Conservation (phyloP, 306 rosid species). For the Cicer bijugum region DNA sequence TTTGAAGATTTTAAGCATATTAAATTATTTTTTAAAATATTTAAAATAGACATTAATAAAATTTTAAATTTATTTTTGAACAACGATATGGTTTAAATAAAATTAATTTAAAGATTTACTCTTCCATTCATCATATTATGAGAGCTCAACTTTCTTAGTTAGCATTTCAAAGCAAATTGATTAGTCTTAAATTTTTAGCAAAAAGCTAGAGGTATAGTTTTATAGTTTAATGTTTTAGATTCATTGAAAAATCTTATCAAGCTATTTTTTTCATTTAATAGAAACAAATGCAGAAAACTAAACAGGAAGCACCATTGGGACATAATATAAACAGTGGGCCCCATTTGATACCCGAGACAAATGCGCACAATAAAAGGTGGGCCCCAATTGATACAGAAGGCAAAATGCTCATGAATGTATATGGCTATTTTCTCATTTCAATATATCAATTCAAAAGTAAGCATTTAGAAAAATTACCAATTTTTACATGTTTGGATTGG, state of each 20-base stretch:
- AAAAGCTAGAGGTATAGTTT: neutral
- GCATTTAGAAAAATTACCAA: too few relatives aligned
- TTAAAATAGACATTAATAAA: neutral
- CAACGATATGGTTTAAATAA: neutral
- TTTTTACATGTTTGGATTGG: too few relatives aligned
- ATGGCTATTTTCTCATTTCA: too few relatives aligned
- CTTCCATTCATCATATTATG: neutral
- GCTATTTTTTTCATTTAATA: neutral
- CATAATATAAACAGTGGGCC: slow-evolving; percentile 33
- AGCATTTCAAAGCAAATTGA: slow-evolving; percentile 4
- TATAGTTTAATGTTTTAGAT: neutral
- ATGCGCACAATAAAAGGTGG: slow-evolving; percentile 29
- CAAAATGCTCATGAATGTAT: slow-evolving; percentile 14
- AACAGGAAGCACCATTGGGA: slow-evolving; percentile 1
- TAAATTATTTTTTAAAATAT: neutral
- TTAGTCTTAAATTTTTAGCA: slow-evolving; percentile 1
- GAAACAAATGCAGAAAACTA: slow-evolving; percentile 7
- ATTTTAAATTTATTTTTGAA: neutral
- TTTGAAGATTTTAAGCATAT: too few relatives aligned
- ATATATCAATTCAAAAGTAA: too few relatives aligned
- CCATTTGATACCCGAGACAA: slow-evolving; percentile 40
- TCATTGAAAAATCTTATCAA: neutral
- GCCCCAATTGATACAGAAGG: slow-evolving; percentile 44
- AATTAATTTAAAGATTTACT: neutral
- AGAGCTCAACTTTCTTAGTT: neutral